A percentile compares a stretch with the other conserved stretches of the same genome.
Conservation (phyloP, 345 rosid species). For the Heritiera fomes region DNA sequence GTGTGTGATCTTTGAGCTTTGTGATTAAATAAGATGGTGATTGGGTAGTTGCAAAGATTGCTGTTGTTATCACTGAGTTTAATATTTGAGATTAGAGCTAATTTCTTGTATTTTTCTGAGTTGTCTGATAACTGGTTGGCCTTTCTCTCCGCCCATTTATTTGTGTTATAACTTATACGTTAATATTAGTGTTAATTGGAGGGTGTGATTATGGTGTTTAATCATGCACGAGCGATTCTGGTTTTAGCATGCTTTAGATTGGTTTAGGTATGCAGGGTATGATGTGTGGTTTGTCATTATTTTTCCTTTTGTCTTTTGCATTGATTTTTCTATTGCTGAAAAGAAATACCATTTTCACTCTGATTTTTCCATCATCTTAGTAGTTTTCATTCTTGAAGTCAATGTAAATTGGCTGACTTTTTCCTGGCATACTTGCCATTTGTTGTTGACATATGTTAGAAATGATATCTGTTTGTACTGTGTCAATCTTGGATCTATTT, state of each 20-base stretch:
- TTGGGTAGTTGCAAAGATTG: slow-evolving; percentile 2
- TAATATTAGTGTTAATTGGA: background rate
- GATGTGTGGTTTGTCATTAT: too few relatives aligned
- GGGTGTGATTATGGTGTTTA: background rate
- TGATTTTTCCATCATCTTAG: background rate
- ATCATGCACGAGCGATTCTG: too few relatives aligned
- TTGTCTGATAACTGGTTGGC: background rate
- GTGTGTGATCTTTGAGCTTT: background rate
- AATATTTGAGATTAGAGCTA: too few relatives aligned
- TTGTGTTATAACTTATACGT: too few relatives aligned
- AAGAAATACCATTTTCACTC: too few relatives aligned
- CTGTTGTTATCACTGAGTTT: background rate
- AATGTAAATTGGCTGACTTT: background rate
- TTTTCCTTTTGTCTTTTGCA: background rate
- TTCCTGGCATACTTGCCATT: background rate
- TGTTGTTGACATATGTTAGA: background rate
- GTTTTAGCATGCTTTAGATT: background rate
- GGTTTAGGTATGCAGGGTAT: too few relatives aligned
- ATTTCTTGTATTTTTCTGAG: background rate
- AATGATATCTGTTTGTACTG: background rate
- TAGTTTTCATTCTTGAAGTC: background rate
- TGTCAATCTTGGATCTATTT: background rate
- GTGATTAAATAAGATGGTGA: background rate
- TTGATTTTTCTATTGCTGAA: too few relatives aligned
- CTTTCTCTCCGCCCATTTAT: background rate